phyloP scores from a whole-genome alignment of 352 stramenopile species.

The Globisporangium heterothallicum region DNA sequence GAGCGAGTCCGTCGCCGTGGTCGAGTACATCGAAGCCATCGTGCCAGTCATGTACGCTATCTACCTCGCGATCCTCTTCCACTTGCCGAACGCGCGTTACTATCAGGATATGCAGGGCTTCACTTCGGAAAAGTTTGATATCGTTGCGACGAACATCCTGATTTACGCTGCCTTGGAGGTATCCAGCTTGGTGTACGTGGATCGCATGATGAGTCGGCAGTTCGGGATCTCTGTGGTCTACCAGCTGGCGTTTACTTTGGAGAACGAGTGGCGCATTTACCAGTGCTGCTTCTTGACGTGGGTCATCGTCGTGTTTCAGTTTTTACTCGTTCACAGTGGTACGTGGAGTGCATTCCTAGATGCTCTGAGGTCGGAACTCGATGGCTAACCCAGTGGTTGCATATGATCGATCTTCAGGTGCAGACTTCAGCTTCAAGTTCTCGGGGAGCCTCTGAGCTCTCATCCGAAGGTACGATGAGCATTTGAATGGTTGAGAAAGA shows the following conservation, averaged over 20 bases:
- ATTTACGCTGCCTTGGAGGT: slow-evolving; percentile 23
- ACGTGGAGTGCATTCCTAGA: no score
- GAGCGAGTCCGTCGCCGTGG: slow-evolving; percentile 2
- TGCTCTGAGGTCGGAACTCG: no score
- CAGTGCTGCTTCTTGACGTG: slow-evolving; percentile 25
- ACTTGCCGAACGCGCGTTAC: slow-evolving; percentile 29
- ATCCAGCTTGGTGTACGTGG: slow-evolving; percentile 18
- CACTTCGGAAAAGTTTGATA: neutral
- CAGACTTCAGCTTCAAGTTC: no score
- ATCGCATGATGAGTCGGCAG: slow-evolving; percentile 9
- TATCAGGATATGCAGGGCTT: slow-evolving; percentile 18
- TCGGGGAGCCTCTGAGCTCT: no score
- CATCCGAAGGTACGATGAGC: no score
- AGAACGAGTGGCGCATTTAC: slow-evolving; percentile 24
- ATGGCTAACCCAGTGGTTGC: no score
- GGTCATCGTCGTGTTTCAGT: slow-evolving; percentile 23
- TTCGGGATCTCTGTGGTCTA: slow-evolving; percentile 22
- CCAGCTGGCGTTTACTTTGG: slow-evolving; percentile 29
- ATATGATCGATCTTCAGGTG: no score
- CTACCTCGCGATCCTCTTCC: slow-evolving; percentile 23
- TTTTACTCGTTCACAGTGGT: slow-evolving; percentile 19
- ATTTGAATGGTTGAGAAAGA: no score
- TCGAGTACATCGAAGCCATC: slow-evolving; percentile 34
- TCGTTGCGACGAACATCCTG: slow-evolving; percentile 9
- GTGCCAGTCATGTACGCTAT: slow-evolving; percentile 24